Evolutionary conservation across 1,139 yeast genomes (phyloP).

Genomic region (Debaryomyces sp.): DNA sequence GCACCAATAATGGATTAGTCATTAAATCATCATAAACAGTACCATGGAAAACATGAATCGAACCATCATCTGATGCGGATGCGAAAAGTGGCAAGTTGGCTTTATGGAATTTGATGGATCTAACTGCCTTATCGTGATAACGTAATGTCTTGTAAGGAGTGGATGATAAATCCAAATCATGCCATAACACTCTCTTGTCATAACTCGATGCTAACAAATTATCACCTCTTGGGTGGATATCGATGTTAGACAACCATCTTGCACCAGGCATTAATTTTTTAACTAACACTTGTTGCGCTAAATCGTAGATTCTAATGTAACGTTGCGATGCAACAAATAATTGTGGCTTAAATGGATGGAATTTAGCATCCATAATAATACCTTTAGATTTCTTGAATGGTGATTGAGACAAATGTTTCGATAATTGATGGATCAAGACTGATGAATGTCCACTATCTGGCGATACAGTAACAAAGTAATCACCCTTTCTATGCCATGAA

Average conservation of each 20-base stretch:
- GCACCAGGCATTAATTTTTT: slow-evolving; percentile 95
- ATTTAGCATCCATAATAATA: slow-evolving; percentile 90
- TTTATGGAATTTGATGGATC: slow-evolving; percentile 86
- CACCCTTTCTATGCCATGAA: slow-evolving; percentile 98
- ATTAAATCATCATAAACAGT: slow-evolving; percentile 94
- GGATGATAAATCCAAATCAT: slow-evolving; percentile 84
- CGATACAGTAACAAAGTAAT: slow-evolving; percentile 90
- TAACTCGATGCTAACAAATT: slow-evolving; percentile 89
- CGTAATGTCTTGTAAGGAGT: slow-evolving; percentile 96
- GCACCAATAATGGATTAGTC: slow-evolving; percentile 95
- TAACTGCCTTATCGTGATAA: slow-evolving; percentile 93
- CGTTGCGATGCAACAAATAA: slow-evolving; percentile 93
- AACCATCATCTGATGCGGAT: slow-evolving; percentile 96
- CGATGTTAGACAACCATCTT: slow-evolving; percentile 88
- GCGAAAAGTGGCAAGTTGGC: slow-evolving; percentile 86
- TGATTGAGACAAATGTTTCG: slow-evolving; percentile 95
- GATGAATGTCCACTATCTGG: slow-evolving; percentile 90
- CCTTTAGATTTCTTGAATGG: slow-evolving; percentile 96
- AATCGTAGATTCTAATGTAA: slow-evolving; percentile 85
- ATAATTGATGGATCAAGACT: slow-evolving; percentile 89
- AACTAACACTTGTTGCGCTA: slow-evolving; percentile 79
- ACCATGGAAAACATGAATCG: slow-evolving; percentile 93
- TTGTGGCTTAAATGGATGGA: slow-evolving; percentile 96
- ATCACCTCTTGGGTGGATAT: slow-evolving; percentile 96
- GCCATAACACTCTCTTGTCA: slow-evolving; percentile 97